phyloP scores from a whole-genome alignment of 2,329 filamentous ascomycete genomes.

The Trichophyton benhamiae region DNA sequence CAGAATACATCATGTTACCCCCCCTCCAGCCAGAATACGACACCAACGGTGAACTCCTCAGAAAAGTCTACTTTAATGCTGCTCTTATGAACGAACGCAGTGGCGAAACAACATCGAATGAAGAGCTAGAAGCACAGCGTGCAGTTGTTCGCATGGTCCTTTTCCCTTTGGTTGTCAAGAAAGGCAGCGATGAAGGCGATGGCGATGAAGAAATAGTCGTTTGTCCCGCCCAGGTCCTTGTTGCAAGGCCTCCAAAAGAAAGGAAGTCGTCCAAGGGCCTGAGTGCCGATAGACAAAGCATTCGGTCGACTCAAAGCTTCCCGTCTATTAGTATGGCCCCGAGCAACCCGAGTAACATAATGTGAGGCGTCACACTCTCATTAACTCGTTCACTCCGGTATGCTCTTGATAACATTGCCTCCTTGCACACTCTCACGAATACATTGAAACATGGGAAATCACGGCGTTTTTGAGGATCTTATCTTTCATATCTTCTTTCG shows the following conservation, averaged over 20 bases:
- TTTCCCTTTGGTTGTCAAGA: conserved; percentile 93
- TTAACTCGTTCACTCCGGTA: neutral
- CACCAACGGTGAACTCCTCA: conserved; percentile 74
- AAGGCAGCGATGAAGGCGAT: conserved; percentile 78
- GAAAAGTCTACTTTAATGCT: conserved; percentile 84
- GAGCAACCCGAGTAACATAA: conserved; percentile 31
- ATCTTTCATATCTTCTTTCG: neutral
- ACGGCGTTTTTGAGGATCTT: neutral
- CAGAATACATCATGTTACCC: conserved; percentile 97
- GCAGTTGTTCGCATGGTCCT: conserved; percentile 82
- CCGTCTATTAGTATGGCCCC: conserved; percentile 34
- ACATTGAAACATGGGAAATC: neutral
- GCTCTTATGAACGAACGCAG: conserved; percentile 89
- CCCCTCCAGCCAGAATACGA: conserved; percentile 92
- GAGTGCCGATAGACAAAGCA: conserved; percentile 33
- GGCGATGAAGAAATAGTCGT: conserved; percentile 84
- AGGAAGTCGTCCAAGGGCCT: conserved; percentile 28
- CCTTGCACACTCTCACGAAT: neutral
- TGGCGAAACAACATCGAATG: conserved; percentile 56
- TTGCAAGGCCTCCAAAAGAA: conserved; percentile 45
- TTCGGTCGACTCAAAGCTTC: conserved; percentile 32
- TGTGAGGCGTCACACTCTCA: conserved; percentile 33
- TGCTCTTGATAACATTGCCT: neutral
- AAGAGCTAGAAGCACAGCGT: conserved; percentile 63
- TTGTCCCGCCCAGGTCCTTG: conserved; percentile 83